phyloP scores from a whole-genome alignment of 2,329 filamentous ascomycete species.

The Botrytis galanthina region DNA sequence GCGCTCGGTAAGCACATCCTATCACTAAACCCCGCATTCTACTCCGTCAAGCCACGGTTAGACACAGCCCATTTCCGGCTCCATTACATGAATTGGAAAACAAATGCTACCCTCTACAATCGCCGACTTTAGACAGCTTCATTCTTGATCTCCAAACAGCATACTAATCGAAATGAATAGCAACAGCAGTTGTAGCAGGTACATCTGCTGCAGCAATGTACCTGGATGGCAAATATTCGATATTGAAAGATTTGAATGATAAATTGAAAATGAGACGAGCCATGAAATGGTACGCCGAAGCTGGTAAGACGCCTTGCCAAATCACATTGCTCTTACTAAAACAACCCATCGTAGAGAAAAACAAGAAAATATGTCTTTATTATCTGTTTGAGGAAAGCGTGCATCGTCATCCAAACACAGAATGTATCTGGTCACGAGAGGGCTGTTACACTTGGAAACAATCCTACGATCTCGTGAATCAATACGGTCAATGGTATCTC shows the following conservation, averaged over 20 bases:
- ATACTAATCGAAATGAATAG: constrained; percentile 18
- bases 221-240: constrained; percentile 66
- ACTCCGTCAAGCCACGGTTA: background rate
- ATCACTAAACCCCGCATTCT: background rate
- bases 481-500: constrained; percentile 62
- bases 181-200: constrained; percentile 36
- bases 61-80: background rate
- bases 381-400: constrained; percentile 60
- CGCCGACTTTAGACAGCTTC: background rate
- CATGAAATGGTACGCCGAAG: constrained; percentile 47
- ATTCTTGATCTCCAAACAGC: background rate
- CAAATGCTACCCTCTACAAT: background rate
- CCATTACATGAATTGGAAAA: background rate
- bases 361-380: constrained; percentile 57
- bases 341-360: constrained; percentile 35
- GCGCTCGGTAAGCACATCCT: constrained; percentile 4
- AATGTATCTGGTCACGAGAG: constrained; percentile 66
- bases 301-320: constrained; percentile 42
- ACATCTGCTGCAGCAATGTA: constrained; percentile 53
- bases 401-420: constrained; percentile 51
- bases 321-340: background rate
- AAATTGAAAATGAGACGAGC: constrained; percentile 46
- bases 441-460: constrained; percentile 59
- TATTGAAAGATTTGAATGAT: constrained; percentile 57
- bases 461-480: constrained; percentile 53